Conservation (phyloP, 1,284 basidiomycete species). For the Veloporphyrellus conicus region DNA sequence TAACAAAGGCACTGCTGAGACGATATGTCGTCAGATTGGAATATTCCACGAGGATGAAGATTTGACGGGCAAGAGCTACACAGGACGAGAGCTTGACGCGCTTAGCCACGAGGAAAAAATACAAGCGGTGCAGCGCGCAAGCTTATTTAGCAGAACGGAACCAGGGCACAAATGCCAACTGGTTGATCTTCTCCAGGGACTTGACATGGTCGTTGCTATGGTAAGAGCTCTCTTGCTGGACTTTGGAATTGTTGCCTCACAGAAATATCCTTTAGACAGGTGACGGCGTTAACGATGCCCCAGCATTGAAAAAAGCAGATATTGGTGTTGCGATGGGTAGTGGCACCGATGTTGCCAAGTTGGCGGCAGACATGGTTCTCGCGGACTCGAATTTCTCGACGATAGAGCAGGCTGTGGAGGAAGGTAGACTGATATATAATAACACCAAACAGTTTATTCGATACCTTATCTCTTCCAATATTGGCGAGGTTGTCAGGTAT, state of each 20-base stretch:
- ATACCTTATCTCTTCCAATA: slow-evolving; percentile 94
- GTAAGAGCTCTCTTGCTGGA: slow-evolving; percentile 40
- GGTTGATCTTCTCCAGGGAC: slow-evolving; percentile 90
- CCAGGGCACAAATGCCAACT: slow-evolving; percentile 94
- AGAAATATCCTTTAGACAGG: slow-evolving; percentile 57
- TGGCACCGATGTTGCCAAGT: slow-evolving; percentile 97
- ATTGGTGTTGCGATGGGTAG: slow-evolving; percentile 99
- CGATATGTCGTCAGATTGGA: slow-evolving; percentile 94
- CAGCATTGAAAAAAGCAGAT: slow-evolving; percentile 94
- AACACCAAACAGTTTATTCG: slow-evolving; percentile 99
- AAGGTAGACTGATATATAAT: slow-evolving; percentile 96
- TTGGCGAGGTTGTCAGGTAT: slow-evolving; percentile 91
- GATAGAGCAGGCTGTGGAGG: slow-evolving; percentile 93
- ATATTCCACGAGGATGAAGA: slow-evolving; percentile 84
- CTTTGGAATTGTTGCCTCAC: slow-evolving; percentile 7
- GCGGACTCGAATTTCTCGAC: slow-evolving; percentile 89
- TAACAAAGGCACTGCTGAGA: slow-evolving; percentile 97
- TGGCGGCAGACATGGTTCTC: slow-evolving; percentile 95
- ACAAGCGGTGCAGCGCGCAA: slow-evolving; percentile 79
- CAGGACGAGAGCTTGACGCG: slow-evolving; percentile 87
- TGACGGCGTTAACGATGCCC: slow-evolving; percentile 96
- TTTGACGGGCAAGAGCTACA: slow-evolving; percentile 88
- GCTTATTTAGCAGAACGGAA: slow-evolving; percentile 90
- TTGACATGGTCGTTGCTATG: slow-evolving; percentile 97
- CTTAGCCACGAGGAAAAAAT: slow-evolving; percentile 79